Evolutionary conservation across 768 basidiomycete genomes (phyloP), one percentile per base, ranked within the genome.

Genomic region (Suillus occidentalis): DNA sequence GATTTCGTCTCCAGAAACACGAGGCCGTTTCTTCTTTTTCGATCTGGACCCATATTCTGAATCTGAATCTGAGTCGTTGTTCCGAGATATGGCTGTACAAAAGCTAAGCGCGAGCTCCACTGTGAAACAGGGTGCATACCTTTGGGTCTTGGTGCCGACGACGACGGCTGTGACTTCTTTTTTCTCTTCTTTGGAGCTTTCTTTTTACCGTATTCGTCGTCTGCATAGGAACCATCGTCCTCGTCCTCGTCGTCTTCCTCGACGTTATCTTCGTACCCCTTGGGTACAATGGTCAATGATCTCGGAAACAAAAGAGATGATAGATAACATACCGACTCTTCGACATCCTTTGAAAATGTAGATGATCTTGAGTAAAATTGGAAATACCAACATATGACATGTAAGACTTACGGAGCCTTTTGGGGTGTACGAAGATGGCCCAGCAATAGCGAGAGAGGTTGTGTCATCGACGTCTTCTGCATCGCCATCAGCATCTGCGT

Each of bases 21-120:
- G 84, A 65, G 79, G 76, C 72, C 84, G 87, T 80, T 89, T 92
- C 84, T 93, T 94, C 81, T 90, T 93, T 84, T 92, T 93, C 69
- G 92, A 86, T 63, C 90, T 89, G 39, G 90, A 85, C 52, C 91
- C 93, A 71, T 94, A 95, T 71, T 95, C 93, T 3, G 92, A 94
- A 76, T 92, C 92, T 14, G 91, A 92, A 77, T 92, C 91, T 53
- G 91, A 91, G 50, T 59, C 58, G 25, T 59, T 59, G 40, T 59
- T 59, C 58, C 58, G 58, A 16, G 58, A 59, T 10, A 59, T 42
- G 40, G 40, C 58, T 59, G 58, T 31, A 31, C 25, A 42, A 59
- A 42, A 31, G 12, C 12, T 59, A 40, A 59, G 40, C 58, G 16
- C 9, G 28, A 31, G 40, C 25, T 28, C 22, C 40, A 42, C 58